Base-by-base conservation (phyloP, 2,329 filamentous ascomycete genomes). In the Helminthosporium solani region DNA sequence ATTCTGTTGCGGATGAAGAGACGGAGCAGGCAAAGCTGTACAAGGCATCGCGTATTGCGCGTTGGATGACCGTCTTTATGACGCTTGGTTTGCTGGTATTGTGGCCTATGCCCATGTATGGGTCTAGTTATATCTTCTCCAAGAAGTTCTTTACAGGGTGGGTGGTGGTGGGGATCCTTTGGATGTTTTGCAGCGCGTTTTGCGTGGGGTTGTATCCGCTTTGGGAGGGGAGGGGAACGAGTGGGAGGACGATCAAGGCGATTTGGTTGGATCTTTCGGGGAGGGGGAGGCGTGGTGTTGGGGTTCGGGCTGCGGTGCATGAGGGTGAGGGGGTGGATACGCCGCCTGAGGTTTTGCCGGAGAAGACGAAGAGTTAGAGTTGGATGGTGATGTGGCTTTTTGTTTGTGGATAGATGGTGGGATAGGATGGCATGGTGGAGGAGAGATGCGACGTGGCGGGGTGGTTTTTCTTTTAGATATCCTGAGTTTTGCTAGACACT, bases 21-120 rank as follows among this genome's bases (percentile, higher is more conserved):
- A 61, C 57, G 18, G 75, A 78, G 50, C 68, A 74, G 52, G 62
- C 61, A 31, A 70, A 74, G 39, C 68, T 78, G 1, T 54, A 63
- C 40, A 71, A 70, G 23, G 70, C 74, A 1, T 70, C 74, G 15
- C 72, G 71, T 44, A 80, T 82, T 59, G 79, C 82, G 0, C 75
- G 80, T 40, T 74, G 71, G 25, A 66, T 83, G 51, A 88, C 85
- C 1, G 74, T 83, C 8, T 68, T 79, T 54, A 76, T 89, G 73
- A 87, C 88, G 0, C 50, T 95, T 0, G 78, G 82, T 0, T 75
- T 95, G 45, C 74, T 96, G 0, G 77, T 96, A 2, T 79, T 96
- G 14, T 96, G 90, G 90, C 90, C 91, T 0, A 92, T 96, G 80
- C 90, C 90, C 1, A 84, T 96, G 83, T 96, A 94, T 63, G 90